phyloP scores from a whole-genome alignment of 306 rosid species.

The Albizia julibrissin region DNA sequence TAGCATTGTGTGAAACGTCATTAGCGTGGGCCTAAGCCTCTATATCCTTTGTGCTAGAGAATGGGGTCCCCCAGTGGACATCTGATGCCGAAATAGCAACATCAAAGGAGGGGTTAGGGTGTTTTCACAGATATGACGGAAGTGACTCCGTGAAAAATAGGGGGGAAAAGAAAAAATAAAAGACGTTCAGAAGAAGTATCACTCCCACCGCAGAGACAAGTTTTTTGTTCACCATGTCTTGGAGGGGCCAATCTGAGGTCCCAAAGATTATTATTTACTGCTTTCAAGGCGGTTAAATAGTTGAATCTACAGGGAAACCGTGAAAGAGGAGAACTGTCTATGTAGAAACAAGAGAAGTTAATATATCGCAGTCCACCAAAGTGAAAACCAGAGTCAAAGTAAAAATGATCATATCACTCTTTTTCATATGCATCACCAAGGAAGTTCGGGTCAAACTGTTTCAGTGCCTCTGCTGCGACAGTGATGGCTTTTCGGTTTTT shows the following conservation, averaged over 20 bases:
- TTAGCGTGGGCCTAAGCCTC: conserved; percentile 50
- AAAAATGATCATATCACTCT: conserved; percentile 24
- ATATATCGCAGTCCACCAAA: conserved; percentile 1
- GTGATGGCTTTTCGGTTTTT: conserved; percentile 35
- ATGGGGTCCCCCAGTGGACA: conserved; percentile 50
- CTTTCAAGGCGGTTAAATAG: conserved; percentile 8
- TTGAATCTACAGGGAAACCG: background rate
- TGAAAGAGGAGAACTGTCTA: conserved; percentile 3
- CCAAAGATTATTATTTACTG: background rate
- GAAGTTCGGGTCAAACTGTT: conserved; percentile 29
- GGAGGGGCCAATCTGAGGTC: background rate
- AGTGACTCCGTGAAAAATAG: conserved; percentile 40
- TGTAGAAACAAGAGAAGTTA: background rate
- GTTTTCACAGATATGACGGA: conserved; percentile 42
- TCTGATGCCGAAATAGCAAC: conserved; percentile 48
- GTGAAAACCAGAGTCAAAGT: conserved; percentile 27
- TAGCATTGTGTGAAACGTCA: conserved; percentile 42
- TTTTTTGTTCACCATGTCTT: conserved; percentile 10
- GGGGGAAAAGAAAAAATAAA: background rate
- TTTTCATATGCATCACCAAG: conserved; percentile 24
- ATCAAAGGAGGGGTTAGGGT: conserved; percentile 11
- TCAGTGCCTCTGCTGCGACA: conserved; percentile 12
- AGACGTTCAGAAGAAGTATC: conserved; percentile 19
- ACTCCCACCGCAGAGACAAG: conserved; percentile 28
- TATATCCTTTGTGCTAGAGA: conserved; percentile 42